Evolutionary conservation across 495 filamentous ascomycete genomes (phyloP).

Genomic region (Neurospora sp.): DNA sequence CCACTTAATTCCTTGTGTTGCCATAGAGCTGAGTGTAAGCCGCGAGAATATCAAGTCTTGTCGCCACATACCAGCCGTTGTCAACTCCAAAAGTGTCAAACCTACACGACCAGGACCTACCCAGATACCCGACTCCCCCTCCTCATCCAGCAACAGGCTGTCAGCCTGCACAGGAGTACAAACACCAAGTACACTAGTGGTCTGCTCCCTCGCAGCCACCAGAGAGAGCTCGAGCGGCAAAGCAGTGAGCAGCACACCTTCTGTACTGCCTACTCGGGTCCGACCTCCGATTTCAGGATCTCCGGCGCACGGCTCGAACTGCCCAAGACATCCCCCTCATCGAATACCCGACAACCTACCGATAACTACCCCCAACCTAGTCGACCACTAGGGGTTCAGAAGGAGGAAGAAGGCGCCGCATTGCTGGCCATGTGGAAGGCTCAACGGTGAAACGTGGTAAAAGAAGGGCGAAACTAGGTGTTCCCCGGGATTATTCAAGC

Average conservation of each 20-base stretch:
- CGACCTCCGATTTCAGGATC: background rate
- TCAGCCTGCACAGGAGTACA: background rate
- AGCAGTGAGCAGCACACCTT: background rate
- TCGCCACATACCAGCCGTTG: slow-evolving; percentile 5
- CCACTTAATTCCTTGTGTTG: slow-evolving; percentile 6
- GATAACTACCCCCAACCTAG: background rate
- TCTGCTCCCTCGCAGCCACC: background rate
- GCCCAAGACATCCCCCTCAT: slow-evolving; percentile 2
- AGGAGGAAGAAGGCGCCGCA: slow-evolving; percentile 11
- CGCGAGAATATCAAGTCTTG: slow-evolving; percentile 11
- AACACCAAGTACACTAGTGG: background rate
- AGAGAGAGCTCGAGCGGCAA: background rate
- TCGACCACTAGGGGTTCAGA: background rate
- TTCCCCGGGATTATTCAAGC: slow-evolving; percentile 7
- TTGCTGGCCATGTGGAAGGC: slow-evolving; percentile 27
- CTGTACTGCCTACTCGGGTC: background rate
- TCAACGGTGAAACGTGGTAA: slow-evolving; percentile 17
- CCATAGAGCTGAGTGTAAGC: slow-evolving; percentile 9
- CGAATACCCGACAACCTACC: slow-evolving; percentile 3
- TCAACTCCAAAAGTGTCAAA: slow-evolving; percentile 2
- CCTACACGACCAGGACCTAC: background rate
- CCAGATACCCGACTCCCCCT: background rate
- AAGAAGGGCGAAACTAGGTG: slow-evolving; percentile 2
- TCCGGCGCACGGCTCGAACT: slow-evolving; percentile 1
- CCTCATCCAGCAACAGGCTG: background rate